Conservation (phyloP, 192 early-diverging fungal genomes). For the Podila clonocystis region DNA sequence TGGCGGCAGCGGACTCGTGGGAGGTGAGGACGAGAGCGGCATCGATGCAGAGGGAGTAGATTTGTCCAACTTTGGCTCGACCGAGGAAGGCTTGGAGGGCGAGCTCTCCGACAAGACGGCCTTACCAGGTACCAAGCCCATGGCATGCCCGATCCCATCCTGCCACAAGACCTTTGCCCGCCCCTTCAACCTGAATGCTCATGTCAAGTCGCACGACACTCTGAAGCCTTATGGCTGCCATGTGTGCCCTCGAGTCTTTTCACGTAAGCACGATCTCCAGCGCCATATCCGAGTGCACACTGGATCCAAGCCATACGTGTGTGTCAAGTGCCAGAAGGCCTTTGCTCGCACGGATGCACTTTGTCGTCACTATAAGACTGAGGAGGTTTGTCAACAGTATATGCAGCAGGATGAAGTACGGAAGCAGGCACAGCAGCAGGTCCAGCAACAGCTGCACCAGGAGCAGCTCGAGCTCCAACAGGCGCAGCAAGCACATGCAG, state of each 20-base stretch:
- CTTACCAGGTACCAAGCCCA: conserved; percentile 29
- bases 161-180: conserved; percentile 73
- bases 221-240: conserved; percentile 70
- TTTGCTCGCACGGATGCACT: conserved; percentile 85
- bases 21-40: conserved; percentile 1
- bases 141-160: conserved; percentile 61
- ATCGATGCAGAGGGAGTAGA: conserved; percentile 22
- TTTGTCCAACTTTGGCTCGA: conserved; percentile 1
- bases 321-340: conserved; percentile 69
- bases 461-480: conserved; percentile 48
- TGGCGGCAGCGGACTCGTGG: not conserved
- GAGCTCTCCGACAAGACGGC: not conserved
- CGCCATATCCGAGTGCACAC: conserved; percentile 75
- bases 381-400: conserved; percentile 58
- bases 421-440: conserved; percentile 48
- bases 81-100: conserved; percentile 1
- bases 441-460: conserved; percentile 46
- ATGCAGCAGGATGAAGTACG: conserved; percentile 45
- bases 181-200: conserved; percentile 73
- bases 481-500: conserved; percentile 41
- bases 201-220: conserved; percentile 66
- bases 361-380: conserved; percentile 69
- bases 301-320: conserved; percentile 74
- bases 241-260: conserved; percentile 72
- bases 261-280: conserved; percentile 83